phyloP scores from a whole-genome alignment of 768 basidiomycete genomes.

The Trametopsis cervina region DNA sequence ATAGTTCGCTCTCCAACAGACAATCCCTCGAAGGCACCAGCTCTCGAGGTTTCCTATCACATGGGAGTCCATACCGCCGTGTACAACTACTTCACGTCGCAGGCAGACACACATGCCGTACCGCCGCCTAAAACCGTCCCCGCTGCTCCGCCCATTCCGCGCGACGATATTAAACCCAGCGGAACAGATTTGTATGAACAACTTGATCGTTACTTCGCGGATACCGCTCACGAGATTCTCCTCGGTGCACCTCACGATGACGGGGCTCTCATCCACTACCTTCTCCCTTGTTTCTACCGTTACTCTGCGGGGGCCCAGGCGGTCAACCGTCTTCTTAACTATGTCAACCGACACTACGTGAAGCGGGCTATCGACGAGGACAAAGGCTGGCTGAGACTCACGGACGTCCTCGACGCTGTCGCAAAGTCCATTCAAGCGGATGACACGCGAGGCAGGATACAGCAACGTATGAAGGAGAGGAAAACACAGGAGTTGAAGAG shows the following conservation, averaged over 20 bases:
- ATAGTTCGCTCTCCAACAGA: conserved; percentile 67
- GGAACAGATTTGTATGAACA: conserved; percentile 69
- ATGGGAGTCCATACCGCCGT: conserved; percentile 77
- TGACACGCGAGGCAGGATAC: conserved; percentile 54
- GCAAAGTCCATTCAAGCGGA: conserved; percentile 38
- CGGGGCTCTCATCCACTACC: conserved; percentile 57
- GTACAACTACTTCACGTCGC: conserved; percentile 62
- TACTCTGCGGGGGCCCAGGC: conserved; percentile 62
- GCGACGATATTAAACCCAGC: conserved; percentile 31
- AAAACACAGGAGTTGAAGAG: conserved; percentile 55
- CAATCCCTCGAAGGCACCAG: conserved; percentile 52
- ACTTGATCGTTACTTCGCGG: conserved; percentile 65
- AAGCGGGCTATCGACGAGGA: conserved; percentile 75
- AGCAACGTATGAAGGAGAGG: conserved; percentile 51
- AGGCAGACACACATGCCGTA: conserved; percentile 31
- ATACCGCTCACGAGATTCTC: conserved; percentile 52
- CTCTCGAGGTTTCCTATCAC: conserved; percentile 66
- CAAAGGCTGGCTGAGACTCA: conserved; percentile 66
- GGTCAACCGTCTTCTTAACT: conserved; percentile 68
- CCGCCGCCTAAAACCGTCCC: conserved; percentile 8
- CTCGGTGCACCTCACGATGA: conserved; percentile 64
- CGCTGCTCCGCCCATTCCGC: conserved; percentile 10
- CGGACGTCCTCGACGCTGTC: conserved; percentile 56
- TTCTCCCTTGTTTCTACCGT: conserved; percentile 65
- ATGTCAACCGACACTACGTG: conserved; percentile 65